These are phyloP conservation scores for Verruconis gallopava DNA, from an alignment of 2,329 filamentous ascomycete species.

Conservation along the genomic window DNA sequence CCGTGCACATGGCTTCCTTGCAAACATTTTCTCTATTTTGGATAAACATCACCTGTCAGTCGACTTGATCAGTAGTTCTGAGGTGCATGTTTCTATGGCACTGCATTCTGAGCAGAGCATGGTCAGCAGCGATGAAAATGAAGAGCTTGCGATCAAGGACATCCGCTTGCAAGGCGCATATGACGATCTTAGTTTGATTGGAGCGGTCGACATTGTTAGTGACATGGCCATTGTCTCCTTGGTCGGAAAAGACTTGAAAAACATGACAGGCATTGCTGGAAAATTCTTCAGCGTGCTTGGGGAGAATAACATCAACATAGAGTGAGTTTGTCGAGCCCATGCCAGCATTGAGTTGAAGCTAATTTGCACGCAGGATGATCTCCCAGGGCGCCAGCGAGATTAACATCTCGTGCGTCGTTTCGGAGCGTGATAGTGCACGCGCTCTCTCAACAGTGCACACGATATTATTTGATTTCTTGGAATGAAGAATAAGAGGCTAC, in stretches of 20 bases:
- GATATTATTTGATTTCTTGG: slow-evolving; percentile 89
- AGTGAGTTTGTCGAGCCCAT: slow-evolving; percentile 80
- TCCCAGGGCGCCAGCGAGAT: slow-evolving; percentile 71
- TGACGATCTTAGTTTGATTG: slow-evolving; percentile 63
- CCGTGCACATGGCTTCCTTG: slow-evolving; percentile 91
- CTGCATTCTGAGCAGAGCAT: slow-evolving; percentile 56
- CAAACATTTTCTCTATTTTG: slow-evolving; percentile 82
- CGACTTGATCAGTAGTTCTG: slow-evolving; percentile 88
- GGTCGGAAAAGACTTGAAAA: slow-evolving; percentile 92
- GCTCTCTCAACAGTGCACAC: slow-evolving; percentile 96
- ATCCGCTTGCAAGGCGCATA: slow-evolving; percentile 39
- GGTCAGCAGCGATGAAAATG: slow-evolving; percentile 21
- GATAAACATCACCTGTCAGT: slow-evolving; percentile 80
- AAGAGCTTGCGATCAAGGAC: slow-evolving; percentile 34
- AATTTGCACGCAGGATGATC: slow-evolving; percentile 31
- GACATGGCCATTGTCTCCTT: slow-evolving; percentile 94
- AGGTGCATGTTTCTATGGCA: slow-evolving; percentile 96
- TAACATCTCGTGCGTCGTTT: slow-evolving; percentile 97
- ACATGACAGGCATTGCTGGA: slow-evolving; percentile 84
- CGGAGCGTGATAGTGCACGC: slow-evolving; percentile 76
- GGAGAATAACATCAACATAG: slow-evolving; percentile 88
- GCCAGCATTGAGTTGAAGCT: slow-evolving; percentile 1
- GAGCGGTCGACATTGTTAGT: slow-evolving; percentile 78
- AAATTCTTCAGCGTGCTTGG: slow-evolving; percentile 91
- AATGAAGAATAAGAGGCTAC: slow-evolving; percentile 34